Evolutionary conservation across 768 basidiomycete genomes (phyloP).

Genomic region (Phaeotremella fagi): DNA sequence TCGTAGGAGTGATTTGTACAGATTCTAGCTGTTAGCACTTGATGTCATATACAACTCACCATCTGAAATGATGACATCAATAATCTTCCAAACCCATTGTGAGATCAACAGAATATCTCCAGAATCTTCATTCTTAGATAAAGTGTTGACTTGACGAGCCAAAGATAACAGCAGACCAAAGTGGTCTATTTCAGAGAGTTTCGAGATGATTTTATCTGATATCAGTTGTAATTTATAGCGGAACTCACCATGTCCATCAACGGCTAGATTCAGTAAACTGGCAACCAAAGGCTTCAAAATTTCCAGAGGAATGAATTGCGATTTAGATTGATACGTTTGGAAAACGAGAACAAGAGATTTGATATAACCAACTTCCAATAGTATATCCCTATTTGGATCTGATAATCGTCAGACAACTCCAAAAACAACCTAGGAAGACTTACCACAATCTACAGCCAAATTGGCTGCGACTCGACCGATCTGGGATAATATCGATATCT

Average conservation of each 20-base stretch:
- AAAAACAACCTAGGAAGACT: not conserved
- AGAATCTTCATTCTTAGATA: not conserved
- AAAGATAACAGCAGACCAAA: not conserved
- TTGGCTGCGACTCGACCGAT: slow-evolving; percentile 20
- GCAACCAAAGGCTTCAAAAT: slow-evolving; percentile 3
- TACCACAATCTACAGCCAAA: slow-evolving; percentile 17
- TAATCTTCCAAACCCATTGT: slow-evolving; percentile 13
- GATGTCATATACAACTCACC: not conserved
- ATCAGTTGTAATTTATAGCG: not conserved
- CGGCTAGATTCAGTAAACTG: slow-evolving; percentile 18
- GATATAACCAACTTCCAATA: slow-evolving; percentile 5
- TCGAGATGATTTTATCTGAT: not conserved
- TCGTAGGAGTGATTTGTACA: not conserved
- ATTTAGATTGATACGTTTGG: not conserved
- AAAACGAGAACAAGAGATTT: not conserved
- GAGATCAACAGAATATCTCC: not conserved
- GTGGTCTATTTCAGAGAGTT: not conserved
- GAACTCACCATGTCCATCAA: slow-evolving; percentile 22
- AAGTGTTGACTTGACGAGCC: not conserved
- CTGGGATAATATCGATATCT: slow-evolving; percentile 3
- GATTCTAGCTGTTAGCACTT: too few species aligned
- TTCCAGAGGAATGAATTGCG: not conserved
- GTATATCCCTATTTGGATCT: slow-evolving; percentile 8
- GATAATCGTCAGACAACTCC: not conserved
- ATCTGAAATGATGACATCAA: not conserved